Evolutionary conservation across 495 filamentous ascomycete genomes (phyloP), one percentile per base, ranked within the genome.

Genomic region (Penicillium argentinense): DNA sequence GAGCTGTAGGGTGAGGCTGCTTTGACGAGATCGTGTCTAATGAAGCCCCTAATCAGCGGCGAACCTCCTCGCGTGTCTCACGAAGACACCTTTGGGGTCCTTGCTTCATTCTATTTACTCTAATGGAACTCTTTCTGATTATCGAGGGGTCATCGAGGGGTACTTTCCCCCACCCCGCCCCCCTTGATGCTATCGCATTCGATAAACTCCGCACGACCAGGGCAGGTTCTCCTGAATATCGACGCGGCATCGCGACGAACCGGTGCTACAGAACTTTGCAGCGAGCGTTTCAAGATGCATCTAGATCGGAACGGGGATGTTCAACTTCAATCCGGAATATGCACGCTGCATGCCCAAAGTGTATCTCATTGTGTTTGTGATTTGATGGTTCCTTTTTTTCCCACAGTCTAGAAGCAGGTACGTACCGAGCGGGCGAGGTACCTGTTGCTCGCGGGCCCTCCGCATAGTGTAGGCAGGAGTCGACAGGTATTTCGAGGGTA

Each of bases 91-190:
- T 45, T 51, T 43, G 36, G 25, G 44, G 51, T 68, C 69, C 69
- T 73, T 73, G 67, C 67, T 69, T 73, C 53, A 48, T 60, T 62
- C 59, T 68, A 66, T 60, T 64, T 51, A 32, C 17, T 39, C 45
- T 56, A 54, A 47, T 14, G 19, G 12, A 32, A 30, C 17, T 16
- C 26, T 51, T 48, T n/a, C n/a, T 38, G 19, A 21, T 48, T 48
- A 45, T 28, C 28, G 30, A 39, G 43, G 45, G 13, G 9, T 30
- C 9, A 41, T 49, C 39, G 40, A 52, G 51, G 46, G 42, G 25
- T 26, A 26, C 11, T 26, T 26, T 32, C 24, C 5, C 19, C n/a
- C 32, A 52, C 59, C 59, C 56, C 55, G 54, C n/a, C 32, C 56
- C 59, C 59, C 56, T 57, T 57, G 56, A 51, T 47, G 21, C 47